Evolutionary conservation across 1,284 basidiomycete species (phyloP).

Genomic region (Porodaedalea pini): DNA sequence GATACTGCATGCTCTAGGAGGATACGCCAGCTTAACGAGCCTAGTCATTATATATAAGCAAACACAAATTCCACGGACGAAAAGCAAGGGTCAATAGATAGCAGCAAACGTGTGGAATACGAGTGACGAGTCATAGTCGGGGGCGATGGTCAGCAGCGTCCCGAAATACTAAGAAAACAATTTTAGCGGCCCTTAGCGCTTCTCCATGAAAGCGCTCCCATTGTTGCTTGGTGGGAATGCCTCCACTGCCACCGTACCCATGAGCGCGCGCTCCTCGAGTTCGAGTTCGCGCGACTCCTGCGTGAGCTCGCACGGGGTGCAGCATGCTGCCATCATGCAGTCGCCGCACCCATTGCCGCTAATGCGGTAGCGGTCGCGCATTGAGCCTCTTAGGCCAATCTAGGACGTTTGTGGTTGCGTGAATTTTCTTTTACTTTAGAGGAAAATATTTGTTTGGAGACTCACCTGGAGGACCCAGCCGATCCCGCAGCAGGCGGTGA

Average conservation of each 20-base stretch:
- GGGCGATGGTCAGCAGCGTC: too few species aligned
- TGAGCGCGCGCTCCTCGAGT: conserved; percentile 38
- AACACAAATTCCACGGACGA: too few species aligned
- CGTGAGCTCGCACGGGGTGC: conserved; percentile 45
- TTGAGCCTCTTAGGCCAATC: conserved; percentile 38
- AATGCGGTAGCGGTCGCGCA: conserved; percentile 45
- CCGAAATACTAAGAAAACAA: too few species aligned
- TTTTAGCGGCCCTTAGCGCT: background rate
- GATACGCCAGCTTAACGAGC: too few species aligned
- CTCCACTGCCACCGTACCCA: background rate
- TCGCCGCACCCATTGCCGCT: conserved; percentile 38
- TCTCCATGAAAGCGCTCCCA: background rate
- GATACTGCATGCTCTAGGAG: too few species aligned
- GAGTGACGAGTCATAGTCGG: too few species aligned
- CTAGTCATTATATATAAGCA: too few species aligned
- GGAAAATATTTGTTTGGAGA: too few species aligned
- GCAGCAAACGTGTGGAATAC: too few species aligned
- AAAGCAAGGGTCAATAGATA: too few species aligned
- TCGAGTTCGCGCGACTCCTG: conserved; percentile 48
- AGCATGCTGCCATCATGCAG: conserved; percentile 41
- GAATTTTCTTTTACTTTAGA: background rate
- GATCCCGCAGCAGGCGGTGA: conserved; percentile 33
- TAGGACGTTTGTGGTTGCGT: conserved; percentile 22
- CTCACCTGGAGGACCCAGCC: conserved; percentile 43
- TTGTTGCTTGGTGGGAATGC: background rate